These are phyloP conservation scores for Brassica nigra DNA, from an alignment of 345 rosid genomes.

Conservation along the genomic window DNA sequence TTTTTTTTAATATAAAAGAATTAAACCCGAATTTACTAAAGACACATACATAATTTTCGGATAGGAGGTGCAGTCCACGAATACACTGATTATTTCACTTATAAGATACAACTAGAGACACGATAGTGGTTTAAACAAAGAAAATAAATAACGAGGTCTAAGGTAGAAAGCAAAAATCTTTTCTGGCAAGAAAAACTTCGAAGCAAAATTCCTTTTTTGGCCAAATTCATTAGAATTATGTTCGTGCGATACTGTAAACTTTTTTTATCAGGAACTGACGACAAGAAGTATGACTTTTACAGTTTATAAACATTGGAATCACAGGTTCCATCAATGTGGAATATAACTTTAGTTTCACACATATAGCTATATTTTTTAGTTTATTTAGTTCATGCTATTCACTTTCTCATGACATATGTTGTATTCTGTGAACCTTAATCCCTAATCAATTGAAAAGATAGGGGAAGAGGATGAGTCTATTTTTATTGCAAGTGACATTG, in stretches of 20 bases:
- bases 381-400: constrained; percentile 23
- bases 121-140: constrained; percentile 7
- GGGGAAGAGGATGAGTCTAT: constrained; percentile 10
- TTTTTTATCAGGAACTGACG: constrained; percentile 26
- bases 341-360: constrained; percentile 12
- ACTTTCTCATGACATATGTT: constrained; percentile 27
- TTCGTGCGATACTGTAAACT: constrained; percentile 25
- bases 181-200: neutral
- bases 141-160: neutral
- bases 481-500: neutral
- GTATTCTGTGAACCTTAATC: constrained; percentile 37
- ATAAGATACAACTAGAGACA: constrained; percentile 8
- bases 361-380: constrained; percentile 1
- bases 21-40: no score
- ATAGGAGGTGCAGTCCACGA: no score
- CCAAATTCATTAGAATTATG: constrained; percentile 1
- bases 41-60: no score
- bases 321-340: constrained; percentile 35
- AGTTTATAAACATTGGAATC: constrained; percentile 22
- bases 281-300: constrained; percentile 28
- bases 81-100: constrained; percentile 4
- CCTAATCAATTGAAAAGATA: constrained; percentile 26
- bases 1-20: neutral
- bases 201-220: neutral
- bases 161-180: constrained; percentile 15